phyloP scores from a whole-genome alignment of 805 yeast genomes.

The Metschnikowia gelsemii region DNA sequence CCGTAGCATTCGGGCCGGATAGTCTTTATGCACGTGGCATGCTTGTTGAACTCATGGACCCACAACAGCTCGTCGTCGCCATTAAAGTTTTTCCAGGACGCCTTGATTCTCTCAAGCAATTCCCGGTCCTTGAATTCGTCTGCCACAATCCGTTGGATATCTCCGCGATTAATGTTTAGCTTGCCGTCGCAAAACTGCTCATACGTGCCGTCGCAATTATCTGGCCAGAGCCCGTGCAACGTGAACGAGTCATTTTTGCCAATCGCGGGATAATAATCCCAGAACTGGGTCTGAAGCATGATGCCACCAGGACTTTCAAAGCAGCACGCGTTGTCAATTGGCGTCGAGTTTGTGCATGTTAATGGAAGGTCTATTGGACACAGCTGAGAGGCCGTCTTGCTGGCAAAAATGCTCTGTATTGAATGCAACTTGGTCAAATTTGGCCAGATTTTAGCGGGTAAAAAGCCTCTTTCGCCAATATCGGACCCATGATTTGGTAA shows the following conservation, averaged over 20 bases:
- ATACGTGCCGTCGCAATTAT: conserved; percentile 41
- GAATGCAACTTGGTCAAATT: conserved; percentile 1
- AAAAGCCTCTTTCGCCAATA: neutral
- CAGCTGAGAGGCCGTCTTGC: conserved; percentile 3
- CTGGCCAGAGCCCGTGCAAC: conserved; percentile 48
- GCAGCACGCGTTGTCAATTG: conserved; percentile 49
- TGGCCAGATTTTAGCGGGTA: conserved; percentile 1
- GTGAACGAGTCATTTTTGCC: conserved; percentile 39
- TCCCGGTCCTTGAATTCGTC: conserved; percentile 27
- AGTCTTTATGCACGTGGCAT: conserved; percentile 46
- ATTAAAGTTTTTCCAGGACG: conserved; percentile 31
- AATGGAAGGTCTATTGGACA: conserved; percentile 40
- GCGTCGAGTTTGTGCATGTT: conserved; percentile 57
- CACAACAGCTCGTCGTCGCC: conserved; percentile 39
- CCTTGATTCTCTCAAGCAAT: conserved; percentile 27
- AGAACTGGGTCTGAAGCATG: conserved; percentile 43
- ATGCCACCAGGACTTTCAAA: conserved; percentile 43
- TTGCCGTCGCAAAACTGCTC: conserved; percentile 36
- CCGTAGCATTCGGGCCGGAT: conserved; percentile 39
- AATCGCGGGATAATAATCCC: conserved; percentile 37
- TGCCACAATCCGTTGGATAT: conserved; percentile 28
- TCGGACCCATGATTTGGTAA: neutral
- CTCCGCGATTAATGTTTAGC: conserved; percentile 26
- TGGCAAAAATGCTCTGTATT: neutral
- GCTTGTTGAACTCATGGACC: conserved; percentile 47